A percentile compares a stretch with the other conserved stretches of the same genome.
Conservation (phyloP, 2,329 filamentous ascomycete genomes). For the Cordyceps militaris region DNA sequence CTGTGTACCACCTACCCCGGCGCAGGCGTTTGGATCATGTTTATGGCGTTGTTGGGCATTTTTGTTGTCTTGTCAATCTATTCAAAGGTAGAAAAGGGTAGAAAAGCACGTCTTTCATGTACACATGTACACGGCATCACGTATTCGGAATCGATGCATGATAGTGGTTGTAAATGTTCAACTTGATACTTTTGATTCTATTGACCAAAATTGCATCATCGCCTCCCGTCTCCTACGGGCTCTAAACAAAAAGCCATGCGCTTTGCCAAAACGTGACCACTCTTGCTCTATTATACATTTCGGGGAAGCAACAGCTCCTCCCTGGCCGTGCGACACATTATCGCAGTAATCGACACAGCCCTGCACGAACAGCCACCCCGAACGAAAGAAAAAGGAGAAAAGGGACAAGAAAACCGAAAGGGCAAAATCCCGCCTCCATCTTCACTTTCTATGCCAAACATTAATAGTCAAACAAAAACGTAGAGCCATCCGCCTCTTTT, state of each 20-base stretch:
- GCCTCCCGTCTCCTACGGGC: not conserved
- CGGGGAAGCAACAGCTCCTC: not conserved
- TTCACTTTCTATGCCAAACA: slow-evolving; percentile 12
- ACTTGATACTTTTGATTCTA: not conserved
- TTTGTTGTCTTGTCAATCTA: not conserved
- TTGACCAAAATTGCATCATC: not conserved
- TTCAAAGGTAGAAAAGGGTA: too few species aligned
- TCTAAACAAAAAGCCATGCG: not conserved
- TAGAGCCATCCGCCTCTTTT: not conserved
- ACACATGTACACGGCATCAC: not conserved
- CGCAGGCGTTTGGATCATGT: slow-evolving; percentile 11
- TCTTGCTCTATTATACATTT: slow-evolving; percentile 6
- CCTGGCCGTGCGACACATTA: not conserved
- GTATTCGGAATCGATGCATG: not conserved
- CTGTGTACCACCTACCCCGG: not conserved
- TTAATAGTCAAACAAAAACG: slow-evolving; percentile 8
- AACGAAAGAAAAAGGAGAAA: not conserved
- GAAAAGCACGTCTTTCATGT: too few species aligned
- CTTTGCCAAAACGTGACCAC: not conserved
- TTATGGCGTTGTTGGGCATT: not conserved
- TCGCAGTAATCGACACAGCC: not conserved
- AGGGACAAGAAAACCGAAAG: not conserved
- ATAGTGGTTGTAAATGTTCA: not conserved
- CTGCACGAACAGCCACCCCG: not conserved
- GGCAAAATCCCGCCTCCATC: not conserved